A percentile compares a stretch with the other conserved stretches of the same genome.
Conservation (phyloP, 2,329 filamentous ascomycete species). For the Hypoxylon sp. region DNA sequence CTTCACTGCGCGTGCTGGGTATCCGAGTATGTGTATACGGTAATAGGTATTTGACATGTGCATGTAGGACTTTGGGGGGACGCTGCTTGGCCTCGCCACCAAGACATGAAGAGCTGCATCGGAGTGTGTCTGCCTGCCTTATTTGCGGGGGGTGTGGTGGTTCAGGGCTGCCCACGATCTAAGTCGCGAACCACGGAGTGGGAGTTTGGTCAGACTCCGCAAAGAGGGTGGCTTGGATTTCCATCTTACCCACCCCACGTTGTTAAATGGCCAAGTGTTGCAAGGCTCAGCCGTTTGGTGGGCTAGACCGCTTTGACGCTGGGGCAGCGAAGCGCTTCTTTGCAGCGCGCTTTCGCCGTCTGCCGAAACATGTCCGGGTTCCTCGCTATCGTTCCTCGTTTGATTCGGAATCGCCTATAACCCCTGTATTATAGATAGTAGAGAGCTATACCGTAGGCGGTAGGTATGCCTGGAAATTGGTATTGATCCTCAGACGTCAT, state of each 20-base stretch:
- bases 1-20: too few relatives aligned
- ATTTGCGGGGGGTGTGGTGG: slow-evolving; percentile 15
- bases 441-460: not conserved
- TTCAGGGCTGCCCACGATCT: not conserved
- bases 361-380: slow-evolving; percentile 8
- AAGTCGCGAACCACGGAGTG: slow-evolving; percentile 16
- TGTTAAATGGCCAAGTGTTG: not conserved
- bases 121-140: slow-evolving; percentile 26
- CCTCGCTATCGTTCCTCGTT: not conserved
- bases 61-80: slow-evolving; percentile 5
- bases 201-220: slow-evolving; percentile 3
- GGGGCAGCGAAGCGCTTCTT: not conserved
- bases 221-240: slow-evolving; percentile 19
- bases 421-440: not conserved
- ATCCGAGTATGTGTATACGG: not conserved
- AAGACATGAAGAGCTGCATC: not conserved
- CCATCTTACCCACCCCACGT: not conserved
- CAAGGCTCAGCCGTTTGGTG: slow-evolving; percentile 22
- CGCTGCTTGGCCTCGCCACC: not conserved
- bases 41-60: not conserved
- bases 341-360: slow-evolving; percentile 4
- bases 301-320: slow-evolving; percentile 7
- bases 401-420: not conserved
- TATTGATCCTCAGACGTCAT: not conserved
- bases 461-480: not conserved